Evolutionary conservation across 2,329 filamentous ascomycete genomes (phyloP), one percentile per base, ranked within the genome.

Genomic region (Neurospora crassa): DNA sequence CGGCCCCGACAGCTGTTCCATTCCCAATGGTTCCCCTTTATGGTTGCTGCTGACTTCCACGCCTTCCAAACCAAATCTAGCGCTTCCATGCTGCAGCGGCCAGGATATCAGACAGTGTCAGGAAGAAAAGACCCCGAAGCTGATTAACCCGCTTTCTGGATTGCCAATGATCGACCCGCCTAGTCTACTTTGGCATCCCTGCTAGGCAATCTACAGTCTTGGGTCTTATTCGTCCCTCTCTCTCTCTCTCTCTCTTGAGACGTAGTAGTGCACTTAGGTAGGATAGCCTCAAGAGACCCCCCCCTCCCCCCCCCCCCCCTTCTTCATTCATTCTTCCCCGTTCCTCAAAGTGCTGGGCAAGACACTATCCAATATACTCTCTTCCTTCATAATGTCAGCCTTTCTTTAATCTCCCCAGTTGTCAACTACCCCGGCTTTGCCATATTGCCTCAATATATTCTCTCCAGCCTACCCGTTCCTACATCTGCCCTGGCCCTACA

Each of bases 401-500:
- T 70, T 69, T 72, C 67, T 70, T 75, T 73, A 76, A 74, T 76
- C 73, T 75, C 75, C 67, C 73, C 73, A 73, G 73, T 76, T 75
- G 73, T 73, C 75, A 74, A 76, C 74, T 72, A 75, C 71, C 76
- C 75, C 73, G 76, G 76, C 75, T 78, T 74, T 78, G 70, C 76
- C 75, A 77, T 74, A 76, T 76, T 78, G 73, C 73, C 72, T 67
- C 76, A 73, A 76, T 74, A 76, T 75, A 72, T 76, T 73, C 74
- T 74, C 72, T 71, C 72, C 70, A 73, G 71, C 73, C 71, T 72
- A 72, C 70, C 47, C 70, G 59, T 71, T 72, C 72, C 71, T 74
- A 70, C 72, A 68, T 72, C 12, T 0, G 69, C 69, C 47, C 34
- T n/a, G 14, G 42, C 69, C 24, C 43, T 29, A 63, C 63, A 29